Evolutionary conservation across 2,329 filamentous ascomycete species (phyloP), one percentile per base, ranked within the genome.

Genomic region (Tolypocladium sp.): DNA sequence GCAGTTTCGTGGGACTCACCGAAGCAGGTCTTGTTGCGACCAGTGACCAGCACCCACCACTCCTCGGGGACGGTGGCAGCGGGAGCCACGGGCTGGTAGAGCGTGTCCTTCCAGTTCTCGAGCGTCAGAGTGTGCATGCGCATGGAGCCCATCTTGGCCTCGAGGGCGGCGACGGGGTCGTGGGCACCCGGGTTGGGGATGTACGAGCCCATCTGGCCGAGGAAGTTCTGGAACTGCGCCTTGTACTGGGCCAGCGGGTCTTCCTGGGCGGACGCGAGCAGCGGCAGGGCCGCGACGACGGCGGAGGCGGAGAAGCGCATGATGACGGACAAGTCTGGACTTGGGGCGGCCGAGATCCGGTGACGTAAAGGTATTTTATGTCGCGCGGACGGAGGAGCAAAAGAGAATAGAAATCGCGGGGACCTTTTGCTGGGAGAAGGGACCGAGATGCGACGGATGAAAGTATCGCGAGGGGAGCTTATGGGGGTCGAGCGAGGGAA

Each of bases 1-100:
- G 44, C 57, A 54, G 25, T 58, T n/a, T 41, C 33, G n/a, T 52
- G 27, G 51, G 61, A 66, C 79, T 60, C 76, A 85, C 83, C 82
- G 69, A 82, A 87, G 77, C 90, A 93, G 38, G 89, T 91, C 77
- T 86, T 88, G 79, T 92, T 92, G 65, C 88, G 80, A 59, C 90
- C 90, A 12, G 86, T 89, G 65, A 91, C 76, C 65, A 89, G 80
- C 62, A 93, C 77, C 79, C 89, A 86, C 88, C 88, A 92, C 74
- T 91, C 87, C 73, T 88, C 87, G 6, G 89, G 87, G 62, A 79
- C 80, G 13, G 82, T 82, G 62, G 82, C 80, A 35, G 74, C 82
- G 10, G 83, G 73, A 61, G 83, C 77, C 60, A 88, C 83, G 37
- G 84, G 82, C 56, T 77, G 77, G 69, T 83, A 86, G 61, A 93